Base-by-base conservation (phyloP, 257 asterid species). In the Echites panduratus region DNA sequence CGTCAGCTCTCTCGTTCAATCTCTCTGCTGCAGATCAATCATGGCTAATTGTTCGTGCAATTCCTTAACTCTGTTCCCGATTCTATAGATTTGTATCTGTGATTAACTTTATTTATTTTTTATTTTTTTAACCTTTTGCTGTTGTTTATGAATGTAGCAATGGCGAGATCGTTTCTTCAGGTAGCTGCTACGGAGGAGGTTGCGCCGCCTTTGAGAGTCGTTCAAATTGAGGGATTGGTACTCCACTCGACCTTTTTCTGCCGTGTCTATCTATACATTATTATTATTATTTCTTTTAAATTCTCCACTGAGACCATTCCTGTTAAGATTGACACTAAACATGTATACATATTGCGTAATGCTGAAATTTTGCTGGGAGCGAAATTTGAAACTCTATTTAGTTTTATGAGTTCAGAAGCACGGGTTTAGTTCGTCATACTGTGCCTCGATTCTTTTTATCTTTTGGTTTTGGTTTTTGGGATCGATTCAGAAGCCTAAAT, bases 191-290 rank as follows among this genome's bases (percentile, higher is more conserved):
- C 96, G 19, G 98, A 94, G 86, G 98, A 91, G 84, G 87, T 78
- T 13, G 79, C 95, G 53, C 89, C 97, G 70, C 97, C 97, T 29
- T 88, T 94, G 77, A 87, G 97, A 79, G 96, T 88, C 26, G 99
- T 94, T 44, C 99, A 94, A 89, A 94, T 94, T 81, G 99, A 94
- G 85, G 99, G 97, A 72, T 77, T 94, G 93, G 98, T 94, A 86
- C 29, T 85, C 12, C 56, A 43, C 17, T 24, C 43, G 20, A 22
- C 41, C 10, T 52, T 35, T 71, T 3, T 49, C 59, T 35, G 16
- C 35, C 53, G n/a, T 11, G 0, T 50, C 2, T 5, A 24, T n/a
- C 69, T 12, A 20, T 57, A 26, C 64, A 2, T 57, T 0, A 14
- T 27, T 48, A n/a, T n/a, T n/a, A n/a, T n/a, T n/a, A n/a, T n/a